A percentile compares a stretch with the other conserved stretches of the same genome.
Conservation (phyloP, 805 yeast species). For the Cyberlindnera subsufficiens region DNA sequence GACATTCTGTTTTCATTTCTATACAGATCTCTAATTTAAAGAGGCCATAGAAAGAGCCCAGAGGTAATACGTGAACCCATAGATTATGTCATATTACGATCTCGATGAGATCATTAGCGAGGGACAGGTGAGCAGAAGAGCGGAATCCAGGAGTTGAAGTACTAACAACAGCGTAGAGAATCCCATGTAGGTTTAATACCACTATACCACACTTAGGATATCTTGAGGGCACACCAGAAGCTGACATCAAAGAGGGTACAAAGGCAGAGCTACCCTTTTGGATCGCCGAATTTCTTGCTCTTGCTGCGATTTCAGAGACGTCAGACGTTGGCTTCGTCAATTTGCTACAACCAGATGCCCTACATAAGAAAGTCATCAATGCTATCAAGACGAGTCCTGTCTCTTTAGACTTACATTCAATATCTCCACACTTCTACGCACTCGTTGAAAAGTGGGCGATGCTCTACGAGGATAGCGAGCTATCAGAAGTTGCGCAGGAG, state of each 20-base stretch:
- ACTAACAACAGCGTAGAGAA: constrained; percentile 30
- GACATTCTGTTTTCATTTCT: not conserved
- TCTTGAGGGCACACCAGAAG: constrained; percentile 71
- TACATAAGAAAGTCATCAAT: constrained; percentile 60
- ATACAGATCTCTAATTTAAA: not conserved
- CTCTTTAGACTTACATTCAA: constrained; percentile 59
- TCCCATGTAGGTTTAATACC: constrained; percentile 75
- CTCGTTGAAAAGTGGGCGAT: constrained; percentile 74
- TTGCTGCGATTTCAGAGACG: constrained; percentile 27
- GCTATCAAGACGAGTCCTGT: constrained; percentile 73
- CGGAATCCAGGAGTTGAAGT: not conserved
- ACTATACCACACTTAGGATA: constrained; percentile 86
- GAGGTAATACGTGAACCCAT: not conserved
- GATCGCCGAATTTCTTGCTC: constrained; percentile 78
- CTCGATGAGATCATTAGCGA: constrained; percentile 73
- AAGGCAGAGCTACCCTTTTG: constrained; percentile 80
- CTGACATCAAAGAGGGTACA: constrained; percentile 48
- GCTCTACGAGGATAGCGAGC: constrained; percentile 59
- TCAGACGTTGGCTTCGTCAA: constrained; percentile 50
- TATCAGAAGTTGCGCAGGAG: constrained; percentile 41
- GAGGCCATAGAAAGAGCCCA: not conserved
- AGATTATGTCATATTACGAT: constrained; percentile 48
- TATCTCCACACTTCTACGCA: constrained; percentile 61
- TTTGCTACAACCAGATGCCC: constrained; percentile 65
- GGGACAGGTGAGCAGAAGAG: constrained; percentile 35